Conservation (phyloP, 2,329 filamentous ascomycete genomes). For the Exophiala lecanii-corni region DNA sequence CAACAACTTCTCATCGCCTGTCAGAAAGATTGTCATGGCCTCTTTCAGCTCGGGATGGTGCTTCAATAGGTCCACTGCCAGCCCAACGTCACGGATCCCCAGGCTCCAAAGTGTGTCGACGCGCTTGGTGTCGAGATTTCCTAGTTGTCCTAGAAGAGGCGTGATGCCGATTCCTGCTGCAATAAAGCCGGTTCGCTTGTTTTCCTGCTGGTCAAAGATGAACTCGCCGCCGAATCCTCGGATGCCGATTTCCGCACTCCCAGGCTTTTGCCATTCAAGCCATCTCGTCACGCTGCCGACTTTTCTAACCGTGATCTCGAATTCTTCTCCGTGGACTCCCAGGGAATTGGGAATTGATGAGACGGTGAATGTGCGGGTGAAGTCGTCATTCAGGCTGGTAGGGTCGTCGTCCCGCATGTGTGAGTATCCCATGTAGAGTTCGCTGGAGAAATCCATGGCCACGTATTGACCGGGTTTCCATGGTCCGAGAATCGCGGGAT, state of each 20-base stretch:
- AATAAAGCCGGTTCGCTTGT: slow-evolving; percentile 54
- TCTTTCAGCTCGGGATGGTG: slow-evolving; percentile 48
- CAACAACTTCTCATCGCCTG: slow-evolving; percentile 37
- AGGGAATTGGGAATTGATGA: slow-evolving; percentile 52
- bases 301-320: slow-evolving; percentile 68
- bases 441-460: slow-evolving; percentile 65
- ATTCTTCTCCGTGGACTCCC: slow-evolving; percentile 40
- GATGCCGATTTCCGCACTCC: slow-evolving; percentile 59
- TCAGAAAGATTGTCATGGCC: slow-evolving; percentile 61
- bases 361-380: slow-evolving; percentile 76
- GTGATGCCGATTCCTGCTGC: slow-evolving; percentile 82
- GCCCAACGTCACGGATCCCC: slow-evolving; percentile 54
- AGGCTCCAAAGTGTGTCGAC: slow-evolving; percentile 67
- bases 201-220: slow-evolving; percentile 34
- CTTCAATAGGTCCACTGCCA: slow-evolving; percentile 58
- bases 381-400: slow-evolving; percentile 76
- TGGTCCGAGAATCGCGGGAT: slow-evolving; percentile 31
- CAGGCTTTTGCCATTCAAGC: slow-evolving; percentile 56
- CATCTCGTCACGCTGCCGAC: slow-evolving; percentile 65
- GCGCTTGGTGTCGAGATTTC: slow-evolving; percentile 42
- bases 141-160: slow-evolving; percentile 68
- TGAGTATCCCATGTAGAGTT: slow-evolving; percentile 68
- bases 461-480: slow-evolving; percentile 74
- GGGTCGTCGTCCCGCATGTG: slow-evolving; percentile 85
- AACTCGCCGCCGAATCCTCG: slow-evolving; percentile 70